Evolutionary conservation across 2,329 filamentous ascomycete species (phyloP), one percentile per base, ranked within the genome.

Genomic region (Xylariales sp.): DNA sequence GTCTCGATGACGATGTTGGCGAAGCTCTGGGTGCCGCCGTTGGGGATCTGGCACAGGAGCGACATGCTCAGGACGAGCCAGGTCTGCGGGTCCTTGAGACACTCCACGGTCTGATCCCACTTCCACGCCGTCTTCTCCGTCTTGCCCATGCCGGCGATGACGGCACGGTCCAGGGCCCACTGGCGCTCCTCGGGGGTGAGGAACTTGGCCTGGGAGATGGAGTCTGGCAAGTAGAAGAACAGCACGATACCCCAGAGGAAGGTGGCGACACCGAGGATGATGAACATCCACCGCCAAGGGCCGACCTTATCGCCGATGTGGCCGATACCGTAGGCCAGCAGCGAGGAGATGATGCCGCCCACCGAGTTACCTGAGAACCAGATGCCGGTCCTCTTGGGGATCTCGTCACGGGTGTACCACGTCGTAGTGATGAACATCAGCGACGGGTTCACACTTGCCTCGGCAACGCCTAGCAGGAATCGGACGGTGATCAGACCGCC

Each of bases 1-100:
- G 71, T 74, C 31, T 60, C 64, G 51, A 78, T 65, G 37, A 78
- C 70, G 24, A 78, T 65, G 48, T 77, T 79, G 28, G 71, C 70
- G 33, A 81, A 80, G 47, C 69, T 74, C 47, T 76, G 71, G 1
- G 74, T 77, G 17, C 78, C 78, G 21, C 77, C 77, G 43, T 81
- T 83, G 28, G 78, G 76, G 17, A 82, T 79, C 54, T 77, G 72
- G 2, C 67, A 72, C 3, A 73, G 54, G 5, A 81, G 43, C 16
- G 70, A 65, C 16, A 82, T 67, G 2, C 59, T 61, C 40, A 77
- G 66, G 31, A 82, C 66, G 33, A 81, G 59, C 76, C 75, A 82
- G 0, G 75, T 76, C 53, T 81, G 80, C 4, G 73, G 74, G 45
- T 80, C 78, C 8, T 62, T 37, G 0, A 81, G 52, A 33, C 74